Percentiles rank a stretch among this genome's conserved stretches.
phyloP scores from a whole-genome alignment of 805 yeast genomes.

The Cyberlindnera maclurae region DNA sequence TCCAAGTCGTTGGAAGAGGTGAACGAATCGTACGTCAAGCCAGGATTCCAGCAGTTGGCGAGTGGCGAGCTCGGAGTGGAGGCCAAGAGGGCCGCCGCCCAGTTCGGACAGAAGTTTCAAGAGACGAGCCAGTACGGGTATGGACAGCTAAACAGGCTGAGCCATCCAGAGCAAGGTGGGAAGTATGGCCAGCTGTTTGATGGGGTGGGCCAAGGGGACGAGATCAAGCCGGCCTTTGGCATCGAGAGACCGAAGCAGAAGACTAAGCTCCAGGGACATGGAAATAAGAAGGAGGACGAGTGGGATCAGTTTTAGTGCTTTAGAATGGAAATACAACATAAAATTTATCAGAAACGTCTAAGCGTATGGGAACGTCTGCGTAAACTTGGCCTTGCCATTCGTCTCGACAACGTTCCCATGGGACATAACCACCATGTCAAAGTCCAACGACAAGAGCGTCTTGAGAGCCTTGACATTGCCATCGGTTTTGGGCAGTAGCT shows the following conservation, averaged over 20 bases:
- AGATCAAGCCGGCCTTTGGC: conserved; percentile 64
- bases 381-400: conserved; percentile 22
- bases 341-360: neutral
- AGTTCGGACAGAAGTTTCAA: conserved; percentile 90
- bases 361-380: conserved; percentile 18
- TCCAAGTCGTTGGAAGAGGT: conserved; percentile 80
- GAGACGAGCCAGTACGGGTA: conserved; percentile 77
- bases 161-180: conserved; percentile 22
- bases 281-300: conserved; percentile 44
- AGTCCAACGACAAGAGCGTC: conserved; percentile 31
- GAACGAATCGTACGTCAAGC: conserved; percentile 82
- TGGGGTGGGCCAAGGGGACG: conserved; percentile 37
- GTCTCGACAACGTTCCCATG: conserved; percentile 53
- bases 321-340: neutral
- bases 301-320: conserved; percentile 56
- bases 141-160: conserved; percentile 45
- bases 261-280: conserved; percentile 49
- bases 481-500: conserved; percentile 13
- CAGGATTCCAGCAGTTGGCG: conserved; percentile 75
- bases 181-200: conserved; percentile 51
- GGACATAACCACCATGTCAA: conserved; percentile 45
- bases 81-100: conserved; percentile 90
- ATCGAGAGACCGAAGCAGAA: conserved; percentile 47
- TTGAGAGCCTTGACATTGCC: conserved; percentile 13
- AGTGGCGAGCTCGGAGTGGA: conserved; percentile 75